Base-by-base conservation (phyloP, 805 yeast species). In the Yarrowia sp. region DNA sequence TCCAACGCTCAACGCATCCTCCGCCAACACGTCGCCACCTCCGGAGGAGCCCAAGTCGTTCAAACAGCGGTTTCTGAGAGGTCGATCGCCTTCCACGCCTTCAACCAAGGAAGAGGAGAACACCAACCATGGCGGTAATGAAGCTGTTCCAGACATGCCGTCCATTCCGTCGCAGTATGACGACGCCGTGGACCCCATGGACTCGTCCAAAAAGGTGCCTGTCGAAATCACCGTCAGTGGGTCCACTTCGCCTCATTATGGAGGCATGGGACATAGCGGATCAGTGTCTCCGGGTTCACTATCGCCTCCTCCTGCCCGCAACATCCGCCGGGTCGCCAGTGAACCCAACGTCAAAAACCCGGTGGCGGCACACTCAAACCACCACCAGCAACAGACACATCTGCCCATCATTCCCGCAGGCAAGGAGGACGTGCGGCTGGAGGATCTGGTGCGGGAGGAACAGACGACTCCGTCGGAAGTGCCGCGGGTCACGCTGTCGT, bases 101-200 rank as follows among this genome's bases (percentile, higher is more conserved):
- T 55, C 61, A 11, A 15, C 45, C n/a, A 55, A 55, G 47, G 61
- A 55, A 13, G 11, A n/a, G 17, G 9, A 28, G 3, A 28, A 28
- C 18, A 28, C 22, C 11, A 31, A 28, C 50, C 33, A 28, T n/a
- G 17, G 32, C 42, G 2, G 8, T 13, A 10, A 22, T 5, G 28
- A 22, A 5, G 3, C 28, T 22, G 45, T 38, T n/a, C 50, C 47
- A 10, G 18, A 33, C 6, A 51, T 43, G 13, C 64, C 50, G 13
- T 41, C 22, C 42, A 43, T 58, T 7, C 51, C 51, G 13, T 42
- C 64, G 35, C 35, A 58, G 64, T 58, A 41, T 4, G 48, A 41
- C 38, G 48, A 55, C 31, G 62, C 48, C 38, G 62, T 39, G 17
- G 62, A 55, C 62, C 45, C 48, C 48, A 42, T 55, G 62, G 48